Percentiles rank a stretch among this genome's conserved stretches.
phyloP scores from a whole-genome alignment of 1,284 basidiomycete species.

The Leccinum solheimii region DNA sequence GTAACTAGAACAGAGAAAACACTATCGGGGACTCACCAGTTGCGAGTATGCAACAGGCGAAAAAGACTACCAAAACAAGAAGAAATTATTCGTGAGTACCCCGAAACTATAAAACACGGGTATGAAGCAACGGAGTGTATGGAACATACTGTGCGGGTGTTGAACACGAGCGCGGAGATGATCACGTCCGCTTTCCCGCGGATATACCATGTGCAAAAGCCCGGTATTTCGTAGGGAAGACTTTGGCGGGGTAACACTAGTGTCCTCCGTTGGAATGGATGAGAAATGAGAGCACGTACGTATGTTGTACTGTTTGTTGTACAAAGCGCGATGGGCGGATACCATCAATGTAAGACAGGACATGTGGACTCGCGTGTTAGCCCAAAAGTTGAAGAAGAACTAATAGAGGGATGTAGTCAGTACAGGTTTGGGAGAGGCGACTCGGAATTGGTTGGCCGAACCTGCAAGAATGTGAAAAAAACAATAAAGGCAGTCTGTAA shows the following conservation, averaged over 20 bases:
- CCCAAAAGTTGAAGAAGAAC: constrained; percentile 83
- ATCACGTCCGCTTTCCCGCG: constrained; percentile 85
- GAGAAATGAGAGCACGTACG: constrained; percentile 35
- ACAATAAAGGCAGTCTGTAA: constrained; percentile 60
- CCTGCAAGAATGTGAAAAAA: constrained; percentile 64
- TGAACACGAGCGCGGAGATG: constrained; percentile 80
- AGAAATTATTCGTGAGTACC: constrained; percentile 8
- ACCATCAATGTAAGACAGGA: not conserved
- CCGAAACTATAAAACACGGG: not conserved
- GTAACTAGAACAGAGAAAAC: not conserved
- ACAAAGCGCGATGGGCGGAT: constrained; percentile 8
- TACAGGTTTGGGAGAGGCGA: not conserved
- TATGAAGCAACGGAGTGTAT: constrained; percentile 20
- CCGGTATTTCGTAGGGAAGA: constrained; percentile 85
- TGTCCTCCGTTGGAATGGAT: not conserved
- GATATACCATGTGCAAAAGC: constrained; percentile 81
- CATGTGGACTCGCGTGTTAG: constrained; percentile 61
- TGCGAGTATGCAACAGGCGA: constrained; percentile 59
- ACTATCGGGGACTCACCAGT: constrained; percentile 37
- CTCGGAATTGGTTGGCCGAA: constrained; percentile 10
- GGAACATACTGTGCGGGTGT: constrained; percentile 51
- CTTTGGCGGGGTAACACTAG: constrained; percentile 61
- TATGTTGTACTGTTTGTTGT: constrained; percentile 34
- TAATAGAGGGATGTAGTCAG: constrained; percentile 26
- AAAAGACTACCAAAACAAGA: constrained; percentile 50